Evolutionary conservation across 768 basidiomycete genomes (phyloP).

Genomic region (Leccinum sublutescens): DNA sequence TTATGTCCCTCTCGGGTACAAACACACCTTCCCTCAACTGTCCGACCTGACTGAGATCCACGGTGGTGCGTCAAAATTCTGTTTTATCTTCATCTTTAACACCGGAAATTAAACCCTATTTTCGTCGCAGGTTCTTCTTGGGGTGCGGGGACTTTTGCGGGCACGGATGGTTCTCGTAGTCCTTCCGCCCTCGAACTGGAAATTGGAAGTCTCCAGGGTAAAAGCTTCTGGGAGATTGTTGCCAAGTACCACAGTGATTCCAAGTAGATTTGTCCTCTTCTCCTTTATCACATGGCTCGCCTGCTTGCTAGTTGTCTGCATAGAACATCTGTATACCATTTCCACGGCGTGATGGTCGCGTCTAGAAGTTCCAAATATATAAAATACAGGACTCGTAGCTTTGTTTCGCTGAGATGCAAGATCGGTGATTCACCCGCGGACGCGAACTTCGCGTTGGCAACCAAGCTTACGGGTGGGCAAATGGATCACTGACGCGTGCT

Average conservation of each 20-base stretch:
- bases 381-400: not conserved
- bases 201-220: conserved; percentile 57
- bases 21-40: conserved; percentile 38
- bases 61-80: conserved; percentile 37
- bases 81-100: not conserved
- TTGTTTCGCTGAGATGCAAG: not conserved
- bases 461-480: not conserved
- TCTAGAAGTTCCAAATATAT: not conserved
- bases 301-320: not conserved
- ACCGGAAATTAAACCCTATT: not conserved
- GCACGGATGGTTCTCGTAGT: conserved; percentile 54
- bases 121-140: conserved; percentile 60
- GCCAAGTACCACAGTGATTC: conserved; percentile 32
- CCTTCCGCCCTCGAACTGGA: conserved; percentile 57
- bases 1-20: conserved; percentile 55
- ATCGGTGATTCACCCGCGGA: not conserved
- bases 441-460: not conserved
- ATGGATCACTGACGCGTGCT: not conserved
- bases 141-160: conserved; percentile 74
- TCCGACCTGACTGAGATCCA: conserved; percentile 43
- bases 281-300: not conserved
- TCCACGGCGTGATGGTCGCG: not conserved
- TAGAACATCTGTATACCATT: conserved; percentile 3
- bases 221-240: conserved; percentile 50
- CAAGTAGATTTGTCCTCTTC: conserved; percentile 8